A percentile compares a stretch with the other conserved stretches of the same genome.
These are phyloP conservation scores for Penicillium sp. DNA, from an alignment of 2,329 filamentous ascomycete species.

Conservation along the genomic window DNA sequence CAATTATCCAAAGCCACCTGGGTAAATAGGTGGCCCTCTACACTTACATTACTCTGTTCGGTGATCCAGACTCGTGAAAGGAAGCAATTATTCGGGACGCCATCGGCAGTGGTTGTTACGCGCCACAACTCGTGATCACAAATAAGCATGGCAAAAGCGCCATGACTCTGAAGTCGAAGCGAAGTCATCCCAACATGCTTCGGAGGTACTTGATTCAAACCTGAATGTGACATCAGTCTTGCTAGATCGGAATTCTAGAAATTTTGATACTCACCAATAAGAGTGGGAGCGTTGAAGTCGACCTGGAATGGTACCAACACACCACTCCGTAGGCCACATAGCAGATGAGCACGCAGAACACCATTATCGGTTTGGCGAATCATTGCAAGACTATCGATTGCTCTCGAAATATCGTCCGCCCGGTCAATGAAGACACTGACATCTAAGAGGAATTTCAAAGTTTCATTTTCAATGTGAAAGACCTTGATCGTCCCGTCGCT, in stretches of 20 bases:
- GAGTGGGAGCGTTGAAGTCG: constrained; percentile 21
- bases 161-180: constrained; percentile 39
- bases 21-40: background rate
- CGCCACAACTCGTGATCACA: constrained; percentile 47
- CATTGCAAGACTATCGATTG: constrained; percentile 41
- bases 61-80: constrained; percentile 47
- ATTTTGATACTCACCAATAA: constrained; percentile 33
- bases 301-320: constrained; percentile 46
- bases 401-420: constrained; percentile 37
- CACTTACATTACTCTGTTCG: constrained; percentile 47
- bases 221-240: constrained; percentile 23
- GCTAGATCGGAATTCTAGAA: background rate
- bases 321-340: constrained; percentile 54
- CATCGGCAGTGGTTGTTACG: constrained; percentile 33
- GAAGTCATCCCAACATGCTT: constrained; percentile 43
- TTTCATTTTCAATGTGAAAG: constrained; percentile 32
- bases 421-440: constrained; percentile 29
- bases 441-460: constrained; percentile 30
- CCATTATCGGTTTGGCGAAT: constrained; percentile 27
- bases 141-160: constrained; percentile 37
- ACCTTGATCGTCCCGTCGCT: constrained; percentile 41
- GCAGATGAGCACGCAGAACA: constrained; percentile 31
- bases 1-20: constrained; percentile 2
- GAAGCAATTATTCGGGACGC: constrained; percentile 31
- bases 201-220: constrained; percentile 35